Percentiles rank a stretch among this genome's conserved stretches.
These are phyloP conservation scores for Colletotrichum lentis DNA, from an alignment of 2,329 filamentous ascomycete genomes.

Conservation along the genomic window DNA sequence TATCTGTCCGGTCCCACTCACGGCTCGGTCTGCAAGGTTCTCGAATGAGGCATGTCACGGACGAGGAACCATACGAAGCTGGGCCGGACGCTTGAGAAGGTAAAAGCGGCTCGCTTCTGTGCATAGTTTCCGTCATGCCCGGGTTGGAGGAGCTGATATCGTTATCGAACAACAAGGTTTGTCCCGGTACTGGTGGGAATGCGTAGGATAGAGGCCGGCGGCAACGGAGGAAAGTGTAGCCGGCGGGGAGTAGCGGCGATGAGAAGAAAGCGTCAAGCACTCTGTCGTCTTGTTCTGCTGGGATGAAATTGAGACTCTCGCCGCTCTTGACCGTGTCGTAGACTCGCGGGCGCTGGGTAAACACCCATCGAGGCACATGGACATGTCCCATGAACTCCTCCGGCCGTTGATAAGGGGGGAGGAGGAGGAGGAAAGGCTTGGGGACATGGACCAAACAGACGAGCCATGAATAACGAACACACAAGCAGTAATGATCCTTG, in stretches of 20 bases:
- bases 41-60: not conserved
- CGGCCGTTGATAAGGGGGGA: not conserved
- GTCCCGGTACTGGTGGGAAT: not conserved
- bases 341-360: not conserved
- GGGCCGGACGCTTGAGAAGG: not conserved
- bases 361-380: not conserved
- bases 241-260: not conserved
- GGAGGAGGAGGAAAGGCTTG: not conserved
- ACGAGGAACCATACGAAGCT: not conserved
- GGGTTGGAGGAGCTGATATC: not conserved
- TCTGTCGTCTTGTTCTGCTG: not conserved
- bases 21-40: not conserved
- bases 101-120: not conserved
- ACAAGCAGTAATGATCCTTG: not conserved
- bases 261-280: not conserved
- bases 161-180: not conserved
- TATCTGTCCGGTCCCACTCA: not conserved
- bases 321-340: not conserved
- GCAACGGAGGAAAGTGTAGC: not conserved
- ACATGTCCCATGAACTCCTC: not conserved
- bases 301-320: not conserved
- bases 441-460: not conserved
- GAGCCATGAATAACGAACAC: conserved; percentile 3
- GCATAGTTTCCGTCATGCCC: no score
- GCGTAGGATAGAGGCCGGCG: no score